Evolutionary conservation across 2,329 filamentous ascomycete genomes (phyloP).

Genomic region (Fusarium hostae): DNA sequence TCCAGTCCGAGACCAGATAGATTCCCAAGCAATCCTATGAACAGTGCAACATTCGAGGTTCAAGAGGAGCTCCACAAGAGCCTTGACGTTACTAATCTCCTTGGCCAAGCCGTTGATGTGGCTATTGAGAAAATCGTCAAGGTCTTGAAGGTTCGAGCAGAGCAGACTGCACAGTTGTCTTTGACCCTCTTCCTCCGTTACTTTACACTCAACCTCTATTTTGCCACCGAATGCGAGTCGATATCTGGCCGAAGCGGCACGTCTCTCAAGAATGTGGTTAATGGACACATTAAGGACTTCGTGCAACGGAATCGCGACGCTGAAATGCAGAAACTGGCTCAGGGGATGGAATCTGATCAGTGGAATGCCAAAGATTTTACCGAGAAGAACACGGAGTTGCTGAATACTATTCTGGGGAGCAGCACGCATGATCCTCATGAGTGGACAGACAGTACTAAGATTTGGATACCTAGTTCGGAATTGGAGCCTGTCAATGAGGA

Average conservation of each 20-base stretch:
- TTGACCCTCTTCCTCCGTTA: conserved; percentile 80
- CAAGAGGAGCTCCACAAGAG: conserved; percentile 82
- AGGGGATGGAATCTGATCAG: conserved; percentile 81
- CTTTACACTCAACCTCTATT: conserved; percentile 83
- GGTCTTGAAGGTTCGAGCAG: conserved; percentile 79
- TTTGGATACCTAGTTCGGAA: conserved; percentile 64
- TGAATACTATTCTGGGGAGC: conserved; percentile 73
- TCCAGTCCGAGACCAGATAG: conserved; percentile 60
- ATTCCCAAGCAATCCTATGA: conserved; percentile 34
- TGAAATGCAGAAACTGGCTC: conserved; percentile 79
- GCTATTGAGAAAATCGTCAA: conserved; percentile 82
- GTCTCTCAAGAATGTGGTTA: conserved; percentile 80
- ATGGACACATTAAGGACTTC: conserved; percentile 84
- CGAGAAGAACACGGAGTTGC: conserved; percentile 67
- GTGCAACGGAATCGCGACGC: conserved; percentile 76
- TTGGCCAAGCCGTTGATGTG: conserved; percentile 83
- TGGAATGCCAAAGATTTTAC: conserved; percentile 83
- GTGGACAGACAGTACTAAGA: conserved; percentile 71
- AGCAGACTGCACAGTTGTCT: conserved; percentile 75
- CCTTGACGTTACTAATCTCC: conserved; percentile 79
- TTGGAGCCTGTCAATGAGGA: conserved; percentile 50
- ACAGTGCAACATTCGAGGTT: conserved; percentile 56
- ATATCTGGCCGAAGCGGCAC: conserved; percentile 83
- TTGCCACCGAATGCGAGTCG: conserved; percentile 87
- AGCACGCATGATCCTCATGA: conserved; percentile 76